Evolutionary conservation across 2,329 filamentous ascomycete genomes (phyloP), one percentile per base, ranked within the genome.

Genomic region (Hansfordia pulvinata): DNA sequence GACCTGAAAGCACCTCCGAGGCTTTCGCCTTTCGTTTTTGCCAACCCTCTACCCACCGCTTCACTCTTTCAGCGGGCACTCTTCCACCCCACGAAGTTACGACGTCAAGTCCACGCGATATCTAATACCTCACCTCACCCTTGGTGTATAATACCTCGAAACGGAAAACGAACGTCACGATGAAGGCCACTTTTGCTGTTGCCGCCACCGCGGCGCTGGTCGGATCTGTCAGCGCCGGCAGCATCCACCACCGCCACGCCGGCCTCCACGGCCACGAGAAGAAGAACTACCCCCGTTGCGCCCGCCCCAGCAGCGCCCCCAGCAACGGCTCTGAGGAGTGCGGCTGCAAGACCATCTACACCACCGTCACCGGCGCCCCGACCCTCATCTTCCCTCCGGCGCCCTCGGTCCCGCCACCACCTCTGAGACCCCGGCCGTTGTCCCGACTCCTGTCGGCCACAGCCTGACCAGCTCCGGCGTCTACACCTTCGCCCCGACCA

Each of bases 51-150:
- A 49, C 62, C 55, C 47, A 76, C 76, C 76, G 76, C 76, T 82
- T 82, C 78, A 83, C 74, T 83, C 81, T 54, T 84, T 86, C 60
- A 85, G 80, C 80, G 79, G 80, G 70, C 76, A 74, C 62, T 81
- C 75, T 58, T 79, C 78, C 52, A 44, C 38, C 36, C 30, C 32
- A 45, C 40, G 42, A 42, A 42, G 40, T 42, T 32, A 42, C 35
- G 43, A 38, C 42, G 40, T 43, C 37, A 28, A 32, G 39, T 27
- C 33, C 37, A 39, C 30, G 36, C 39, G 38, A 41, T 25, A 30
- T 33, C 33, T 33, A 29, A 32, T 29, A 27, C 35, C 26, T 38
- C 25, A 30, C 30, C 25, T 29, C 29, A 33, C n/a, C n/a, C n/a
- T n/a, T n/a, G n/a, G n/a, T n/a, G n/a, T n/a, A n/a, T n/a, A n/a